Conservation (phyloP, 495 filamentous ascomycete genomes). For the Evernia prunastri region DNA sequence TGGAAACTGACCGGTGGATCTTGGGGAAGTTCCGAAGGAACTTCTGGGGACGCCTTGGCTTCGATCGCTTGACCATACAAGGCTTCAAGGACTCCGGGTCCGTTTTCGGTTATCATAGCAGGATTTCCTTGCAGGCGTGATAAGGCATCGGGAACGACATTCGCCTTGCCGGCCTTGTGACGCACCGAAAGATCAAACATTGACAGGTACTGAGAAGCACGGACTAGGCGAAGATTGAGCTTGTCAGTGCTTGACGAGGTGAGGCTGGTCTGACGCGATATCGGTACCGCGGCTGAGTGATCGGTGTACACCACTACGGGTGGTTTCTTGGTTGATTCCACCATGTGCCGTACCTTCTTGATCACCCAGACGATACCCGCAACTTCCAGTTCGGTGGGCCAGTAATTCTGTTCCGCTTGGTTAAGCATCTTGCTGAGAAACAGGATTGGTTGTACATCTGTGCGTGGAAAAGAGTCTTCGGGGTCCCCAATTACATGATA, state of each 20-base stretch:
- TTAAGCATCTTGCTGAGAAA: slow-evolving; percentile 5
- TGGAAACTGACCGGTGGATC: neutral
- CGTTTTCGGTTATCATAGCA: neutral
- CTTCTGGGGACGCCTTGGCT: no score
- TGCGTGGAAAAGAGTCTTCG: neutral
- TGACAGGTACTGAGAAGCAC: neutral
- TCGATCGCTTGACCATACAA: no score
- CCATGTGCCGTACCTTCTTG: no score
- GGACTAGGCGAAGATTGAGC: neutral
- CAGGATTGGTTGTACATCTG: slow-evolving; percentile 9
- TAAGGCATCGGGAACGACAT: neutral
- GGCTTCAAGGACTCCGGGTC: no score
- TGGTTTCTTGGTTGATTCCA: neutral
- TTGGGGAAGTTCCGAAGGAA: no score
- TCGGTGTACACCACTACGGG: neutral
- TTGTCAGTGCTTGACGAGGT: neutral
- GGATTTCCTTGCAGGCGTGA: neutral
- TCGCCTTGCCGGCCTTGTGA: neutral
- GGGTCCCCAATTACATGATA: slow-evolving; percentile 10
- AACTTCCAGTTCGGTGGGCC: slow-evolving; percentile 18
- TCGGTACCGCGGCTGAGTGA: neutral
- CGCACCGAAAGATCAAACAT: neutral
- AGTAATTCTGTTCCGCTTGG: slow-evolving; percentile 10
- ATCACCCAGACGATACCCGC: slow-evolving; percentile 10
- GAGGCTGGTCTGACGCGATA: neutral